phyloP scores from a whole-genome alignment of 2,329 filamentous ascomycete species.

The Parafenestella ontariensis region DNA sequence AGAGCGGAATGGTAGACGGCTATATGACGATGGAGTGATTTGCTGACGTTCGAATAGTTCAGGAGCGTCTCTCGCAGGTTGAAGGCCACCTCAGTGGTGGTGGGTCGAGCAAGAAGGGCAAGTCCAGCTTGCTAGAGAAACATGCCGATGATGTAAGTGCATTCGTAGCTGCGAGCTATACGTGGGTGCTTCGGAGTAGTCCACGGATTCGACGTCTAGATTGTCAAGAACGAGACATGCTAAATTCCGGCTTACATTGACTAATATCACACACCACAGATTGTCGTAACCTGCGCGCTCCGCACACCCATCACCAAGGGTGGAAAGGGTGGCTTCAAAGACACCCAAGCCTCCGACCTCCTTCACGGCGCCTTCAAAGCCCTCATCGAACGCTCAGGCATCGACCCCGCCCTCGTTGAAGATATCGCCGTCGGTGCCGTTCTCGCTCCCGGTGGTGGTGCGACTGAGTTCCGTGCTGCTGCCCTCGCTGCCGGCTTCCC shows the following conservation, averaged over 20 bases:
- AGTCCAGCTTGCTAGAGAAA: conserved; percentile 57
- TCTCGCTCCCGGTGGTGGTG: conserved; percentile 89
- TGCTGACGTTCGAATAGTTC: conserved; percentile 50
- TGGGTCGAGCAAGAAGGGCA: conserved; percentile 46
- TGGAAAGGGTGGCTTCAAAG: conserved; percentile 93
- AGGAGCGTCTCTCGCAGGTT: conserved; percentile 66
- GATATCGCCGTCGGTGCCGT: conserved; percentile 93
- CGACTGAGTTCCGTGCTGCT: conserved; percentile 95
- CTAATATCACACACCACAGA: conserved; percentile 39
- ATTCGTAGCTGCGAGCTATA: not conserved
- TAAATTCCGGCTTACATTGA: not conserved
- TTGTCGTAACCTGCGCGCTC: conserved; percentile 91
- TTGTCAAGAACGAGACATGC: not conserved
- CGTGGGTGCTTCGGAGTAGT: not conserved
- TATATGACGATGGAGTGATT: conserved; percentile 1
- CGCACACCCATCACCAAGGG: conserved; percentile 92
- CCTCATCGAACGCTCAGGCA: conserved; percentile 82
- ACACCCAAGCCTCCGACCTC: conserved; percentile 85
- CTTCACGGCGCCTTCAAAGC: conserved; percentile 83
- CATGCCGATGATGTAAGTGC: conserved; percentile 63
- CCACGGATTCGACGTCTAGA: not conserved
- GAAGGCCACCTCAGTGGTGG: conserved; percentile 60
- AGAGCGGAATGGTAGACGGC: not conserved
- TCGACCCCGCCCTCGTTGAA: conserved; percentile 87
- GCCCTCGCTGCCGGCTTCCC: conserved; percentile 91